These are phyloP conservation scores for Alopecurus myosuroides DNA, from an alignment of 176 grass and related monocot genomes.

Conservation along the genomic window DNA sequence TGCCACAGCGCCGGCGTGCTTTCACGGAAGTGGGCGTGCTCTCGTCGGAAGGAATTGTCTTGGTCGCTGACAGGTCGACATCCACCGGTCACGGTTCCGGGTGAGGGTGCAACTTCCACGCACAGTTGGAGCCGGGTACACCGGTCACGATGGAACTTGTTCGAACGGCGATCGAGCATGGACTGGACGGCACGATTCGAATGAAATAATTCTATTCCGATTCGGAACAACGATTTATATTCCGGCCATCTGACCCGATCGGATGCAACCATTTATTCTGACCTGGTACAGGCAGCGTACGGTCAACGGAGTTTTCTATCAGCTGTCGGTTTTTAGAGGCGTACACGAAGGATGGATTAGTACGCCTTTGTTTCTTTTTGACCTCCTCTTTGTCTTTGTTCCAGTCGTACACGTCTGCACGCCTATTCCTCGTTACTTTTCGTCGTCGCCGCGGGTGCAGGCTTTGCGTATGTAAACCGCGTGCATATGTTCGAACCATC, in stretches of 20 bases:
- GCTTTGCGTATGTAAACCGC: not conserved
- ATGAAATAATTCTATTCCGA: not conserved
- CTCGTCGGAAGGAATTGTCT: not conserved
- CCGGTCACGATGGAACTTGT: not conserved
- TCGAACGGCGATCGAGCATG: not conserved
- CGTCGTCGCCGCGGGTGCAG: not conserved
- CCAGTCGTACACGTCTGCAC: not conserved
- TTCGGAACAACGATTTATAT: not conserved
- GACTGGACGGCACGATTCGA: conserved; percentile 1
- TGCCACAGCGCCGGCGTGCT: not conserved
- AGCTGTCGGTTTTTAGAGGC: not conserved
- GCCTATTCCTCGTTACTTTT: not conserved
- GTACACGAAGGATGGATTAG: not conserved
- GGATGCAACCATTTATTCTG: not conserved
- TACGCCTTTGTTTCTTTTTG: conserved; percentile 11
- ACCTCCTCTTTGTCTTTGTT: not conserved
- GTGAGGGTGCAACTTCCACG: not conserved
- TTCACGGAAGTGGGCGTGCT: too few species aligned
- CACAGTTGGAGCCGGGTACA: not conserved
- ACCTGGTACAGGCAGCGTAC: not conserved
- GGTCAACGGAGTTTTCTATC: conserved; percentile 12
- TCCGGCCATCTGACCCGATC: not conserved
- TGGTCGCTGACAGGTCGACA: conserved; percentile 11
- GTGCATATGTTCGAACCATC: too few species aligned
- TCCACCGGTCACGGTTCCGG: conserved; percentile 4